Percentiles rank a stretch among this genome's conserved stretches.
Evolutionary conservation across 768 basidiomycete species (phyloP).

Genomic region (Floccularia luteovirens): DNA sequence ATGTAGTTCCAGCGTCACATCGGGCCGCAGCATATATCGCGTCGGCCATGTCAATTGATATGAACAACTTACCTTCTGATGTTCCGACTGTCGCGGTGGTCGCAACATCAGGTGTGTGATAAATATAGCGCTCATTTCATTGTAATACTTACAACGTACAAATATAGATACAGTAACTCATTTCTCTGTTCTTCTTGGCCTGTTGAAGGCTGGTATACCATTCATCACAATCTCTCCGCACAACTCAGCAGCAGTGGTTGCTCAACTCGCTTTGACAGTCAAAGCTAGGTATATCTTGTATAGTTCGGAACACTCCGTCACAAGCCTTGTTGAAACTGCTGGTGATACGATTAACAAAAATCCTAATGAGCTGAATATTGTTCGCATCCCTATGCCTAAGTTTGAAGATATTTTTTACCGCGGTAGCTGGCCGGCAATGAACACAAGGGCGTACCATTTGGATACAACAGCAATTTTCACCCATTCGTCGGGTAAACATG

Average conservation of each 20-base stretch:
- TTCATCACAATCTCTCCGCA: constrained; percentile 23
- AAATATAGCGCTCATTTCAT: neutral
- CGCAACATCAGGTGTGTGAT: constrained; percentile 6
- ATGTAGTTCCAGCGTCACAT: constrained; percentile 8
- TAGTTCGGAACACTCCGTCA: constrained; percentile 9
- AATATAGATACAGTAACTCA: constrained; percentile 23
- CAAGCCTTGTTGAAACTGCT: neutral
- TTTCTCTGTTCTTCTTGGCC: constrained; percentile 19
- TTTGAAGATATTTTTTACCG: neutral
- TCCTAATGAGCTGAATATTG: neutral
- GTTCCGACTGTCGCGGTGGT: constrained; percentile 7
- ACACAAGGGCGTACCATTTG: neutral
- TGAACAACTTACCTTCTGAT: constrained; percentile 1
- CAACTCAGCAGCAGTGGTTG: constrained; percentile 33
- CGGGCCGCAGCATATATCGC: constrained; percentile 5
- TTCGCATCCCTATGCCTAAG: neutral
- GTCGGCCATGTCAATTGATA: constrained; percentile 1
- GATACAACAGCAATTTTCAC: neutral
- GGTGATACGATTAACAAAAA: neutral
- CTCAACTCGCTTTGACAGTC: constrained; percentile 24
- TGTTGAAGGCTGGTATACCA: constrained; percentile 24
- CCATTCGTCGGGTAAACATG: neutral
- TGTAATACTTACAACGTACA: neutral
- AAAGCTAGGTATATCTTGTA: constrained; percentile 12
- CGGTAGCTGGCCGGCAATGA: neutral